Base-by-base conservation (phyloP, 495 filamentous ascomycete species). In the Hyaloscypha hepaticicola region DNA sequence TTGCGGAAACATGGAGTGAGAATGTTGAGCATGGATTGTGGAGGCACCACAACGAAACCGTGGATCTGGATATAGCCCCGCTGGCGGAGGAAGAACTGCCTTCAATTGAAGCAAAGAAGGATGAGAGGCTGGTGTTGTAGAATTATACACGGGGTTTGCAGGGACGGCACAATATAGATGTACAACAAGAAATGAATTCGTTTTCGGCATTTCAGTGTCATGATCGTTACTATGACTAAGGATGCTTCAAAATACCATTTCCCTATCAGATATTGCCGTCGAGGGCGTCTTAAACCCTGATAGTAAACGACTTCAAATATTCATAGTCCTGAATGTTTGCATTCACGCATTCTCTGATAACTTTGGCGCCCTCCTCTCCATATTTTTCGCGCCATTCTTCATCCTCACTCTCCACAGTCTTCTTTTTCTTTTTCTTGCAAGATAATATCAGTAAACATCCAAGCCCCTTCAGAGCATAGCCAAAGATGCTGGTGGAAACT, bases 241-340 rank as follows among this genome's bases (percentile, higher is more conserved):
- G 19, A 9, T 45, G 38, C 19, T 14, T 45, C 31, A 12, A 34
- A 5, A 12, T 34, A 5, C 12, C 31, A 5, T 34, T 34, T 5
- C 31, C 31, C 12, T 34, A 34, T 34, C 31, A 5, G 31, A 34
- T 12, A n/a, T 34, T 12, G 12, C 5, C 31, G 5, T 34, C 31
- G 12, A 34, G 31, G 31, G 38, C 6, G 19, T 19, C 24, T 60
- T 34, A 69, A 56, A 59, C 56, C 59, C 87, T 87, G 70, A 97
- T 79, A 60, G 90, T 90, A 76, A 96, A 98, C 68, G 85, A 81
- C 85, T 94, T 96, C 77, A 98, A 76, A 74, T 96, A 96, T 76
- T 96, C 85, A 70, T 97, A 98, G 74, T 96, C 87, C n/a, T 77
- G 77, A 66, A 94, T 81, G 75, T 93, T 96, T 52, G 81, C 87